A percentile compares a stretch with the other conserved stretches of the same genome.
Evolutionary conservation across 129 eudicot species (phyloP).

Genomic region (Arctium lappa): DNA sequence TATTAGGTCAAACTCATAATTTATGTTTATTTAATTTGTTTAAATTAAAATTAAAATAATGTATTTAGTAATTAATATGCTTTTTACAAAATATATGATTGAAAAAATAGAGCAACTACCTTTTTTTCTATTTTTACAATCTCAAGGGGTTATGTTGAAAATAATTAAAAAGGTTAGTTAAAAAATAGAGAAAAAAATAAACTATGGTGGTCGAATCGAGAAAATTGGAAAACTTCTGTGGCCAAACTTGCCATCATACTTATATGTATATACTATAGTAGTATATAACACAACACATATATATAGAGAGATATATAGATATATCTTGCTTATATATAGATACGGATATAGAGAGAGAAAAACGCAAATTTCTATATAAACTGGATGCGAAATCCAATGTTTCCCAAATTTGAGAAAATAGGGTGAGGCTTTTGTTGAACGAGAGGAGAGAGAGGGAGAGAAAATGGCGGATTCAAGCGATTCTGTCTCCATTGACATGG

Average conservation of each 20-base stretch:
- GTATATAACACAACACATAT: not conserved
- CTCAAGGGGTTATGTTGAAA: constrained; percentile 1
- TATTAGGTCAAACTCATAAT: not conserved
- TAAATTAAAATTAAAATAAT: too few species aligned
- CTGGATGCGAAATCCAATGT: constrained; percentile 44
- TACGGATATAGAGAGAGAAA: constrained; percentile 28
- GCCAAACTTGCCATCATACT: constrained; percentile 15
- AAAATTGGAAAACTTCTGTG: not conserved
- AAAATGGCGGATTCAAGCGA: constrained; percentile 85
- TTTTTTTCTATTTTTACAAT: not conserved
- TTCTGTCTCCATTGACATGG: constrained; percentile 84
- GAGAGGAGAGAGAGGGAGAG: constrained; percentile 31
- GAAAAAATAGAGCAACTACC: not conserved
- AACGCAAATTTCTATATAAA: constrained; percentile 45
- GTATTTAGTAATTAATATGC: not conserved
- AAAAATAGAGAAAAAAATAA: not conserved
- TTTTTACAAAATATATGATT: not conserved
- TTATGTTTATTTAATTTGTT: not conserved
- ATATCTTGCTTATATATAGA: constrained; percentile 14
- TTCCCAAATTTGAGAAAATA: constrained; percentile 27
- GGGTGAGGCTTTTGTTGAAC: constrained; percentile 28
- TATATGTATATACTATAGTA: not conserved
- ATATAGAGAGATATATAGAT: constrained; percentile 11
- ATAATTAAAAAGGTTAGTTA: not conserved
- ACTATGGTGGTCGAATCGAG: constrained; percentile 4